phyloP scores from a whole-genome alignment of 2,329 filamentous ascomycete species.

The Botrytis paeoniae region DNA sequence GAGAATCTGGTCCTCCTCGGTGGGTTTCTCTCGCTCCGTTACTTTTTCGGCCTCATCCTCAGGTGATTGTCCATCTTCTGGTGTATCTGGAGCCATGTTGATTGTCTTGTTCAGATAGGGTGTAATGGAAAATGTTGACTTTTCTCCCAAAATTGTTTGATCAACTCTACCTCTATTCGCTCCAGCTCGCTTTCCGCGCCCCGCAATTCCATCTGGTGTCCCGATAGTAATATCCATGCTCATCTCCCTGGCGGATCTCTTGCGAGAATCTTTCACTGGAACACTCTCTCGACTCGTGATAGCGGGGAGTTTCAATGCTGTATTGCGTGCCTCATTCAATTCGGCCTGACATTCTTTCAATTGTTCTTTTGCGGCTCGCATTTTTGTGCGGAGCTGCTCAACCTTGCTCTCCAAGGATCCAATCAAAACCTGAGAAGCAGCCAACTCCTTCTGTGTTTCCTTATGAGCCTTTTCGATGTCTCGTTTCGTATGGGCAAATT shows the following conservation, averaged over 20 bases:
- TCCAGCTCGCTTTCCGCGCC: constrained; percentile 43
- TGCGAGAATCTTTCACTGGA: constrained; percentile 37
- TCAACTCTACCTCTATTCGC: constrained; percentile 57
- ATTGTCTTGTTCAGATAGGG: constrained; percentile 81
- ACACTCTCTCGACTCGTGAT: constrained; percentile 26
- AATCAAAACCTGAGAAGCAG: constrained; percentile 57
- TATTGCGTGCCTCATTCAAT: constrained; percentile 38
- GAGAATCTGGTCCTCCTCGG: constrained; percentile 17
- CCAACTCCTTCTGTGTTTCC: constrained; percentile 33
- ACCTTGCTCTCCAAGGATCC: constrained; percentile 46
- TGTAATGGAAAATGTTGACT: constrained; percentile 90
- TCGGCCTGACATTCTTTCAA: constrained; percentile 62
- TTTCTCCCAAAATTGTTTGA: constrained; percentile 68
- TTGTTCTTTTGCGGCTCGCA: constrained; percentile 67
- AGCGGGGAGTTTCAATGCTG: constrained; percentile 28
- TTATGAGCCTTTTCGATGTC: constrained; percentile 32
- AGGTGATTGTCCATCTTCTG: constrained; percentile 19
- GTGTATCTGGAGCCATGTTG: constrained; percentile 48
- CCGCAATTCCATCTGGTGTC: constrained; percentile 48
- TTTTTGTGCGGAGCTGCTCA: constrained; percentile 38
- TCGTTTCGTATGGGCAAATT: constrained; percentile 38
- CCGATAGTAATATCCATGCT: constrained; percentile 47
- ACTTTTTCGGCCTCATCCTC: constrained; percentile 17
- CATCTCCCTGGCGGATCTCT: constrained; percentile 44
- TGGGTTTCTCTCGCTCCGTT: constrained; percentile 16